Conservation (phyloP, 352 stramenopile species). For the Phytophthora cryptogea region DNA sequence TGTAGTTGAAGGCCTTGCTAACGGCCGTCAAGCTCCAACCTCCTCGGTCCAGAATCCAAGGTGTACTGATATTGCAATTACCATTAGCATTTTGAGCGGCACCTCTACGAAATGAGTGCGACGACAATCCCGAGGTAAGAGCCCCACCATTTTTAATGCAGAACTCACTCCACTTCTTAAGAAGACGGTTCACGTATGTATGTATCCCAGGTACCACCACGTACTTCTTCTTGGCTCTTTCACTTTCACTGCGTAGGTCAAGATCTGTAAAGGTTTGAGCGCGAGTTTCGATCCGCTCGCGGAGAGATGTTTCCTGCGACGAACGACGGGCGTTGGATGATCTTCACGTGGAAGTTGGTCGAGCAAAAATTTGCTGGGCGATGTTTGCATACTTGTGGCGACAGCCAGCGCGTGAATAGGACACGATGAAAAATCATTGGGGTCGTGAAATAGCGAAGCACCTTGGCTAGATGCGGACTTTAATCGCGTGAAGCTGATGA, state of each 20-base stretch:
- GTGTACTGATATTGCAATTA: slow-evolving; percentile 10
- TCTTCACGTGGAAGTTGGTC: slow-evolving; percentile 13
- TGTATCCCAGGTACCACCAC: too few relatives aligned
- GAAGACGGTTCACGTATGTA: slow-evolving; percentile 7
- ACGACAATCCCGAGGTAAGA: background rate
- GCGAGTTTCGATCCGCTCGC: too few relatives aligned
- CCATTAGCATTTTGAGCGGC: slow-evolving; percentile 10
- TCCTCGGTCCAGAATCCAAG: slow-evolving; percentile 11
- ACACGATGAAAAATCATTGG: background rate
- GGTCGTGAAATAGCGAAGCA: slow-evolving; percentile 9
- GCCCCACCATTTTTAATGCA: background rate
- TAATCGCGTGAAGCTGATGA: slow-evolving; percentile 13
- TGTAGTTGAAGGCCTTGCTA: slow-evolving; percentile 21
- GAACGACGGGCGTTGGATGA: too few relatives aligned
- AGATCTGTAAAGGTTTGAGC: too few relatives aligned
- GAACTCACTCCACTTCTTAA: slow-evolving; percentile 2
- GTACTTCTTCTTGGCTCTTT: too few relatives aligned
- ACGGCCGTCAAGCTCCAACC: slow-evolving; percentile 8
- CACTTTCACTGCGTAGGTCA: too few relatives aligned
- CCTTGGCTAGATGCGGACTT: slow-evolving; percentile 11
- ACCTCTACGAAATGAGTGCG: slow-evolving; percentile 9
- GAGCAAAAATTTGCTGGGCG: slow-evolving; percentile 7
- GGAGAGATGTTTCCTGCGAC: too few relatives aligned
- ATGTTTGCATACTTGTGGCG: slow-evolving; percentile 6
- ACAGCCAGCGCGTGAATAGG: slow-evolving; percentile 11